phyloP scores from a whole-genome alignment of 345 rosid species.

The Psidium friedrichsthalianum region DNA sequence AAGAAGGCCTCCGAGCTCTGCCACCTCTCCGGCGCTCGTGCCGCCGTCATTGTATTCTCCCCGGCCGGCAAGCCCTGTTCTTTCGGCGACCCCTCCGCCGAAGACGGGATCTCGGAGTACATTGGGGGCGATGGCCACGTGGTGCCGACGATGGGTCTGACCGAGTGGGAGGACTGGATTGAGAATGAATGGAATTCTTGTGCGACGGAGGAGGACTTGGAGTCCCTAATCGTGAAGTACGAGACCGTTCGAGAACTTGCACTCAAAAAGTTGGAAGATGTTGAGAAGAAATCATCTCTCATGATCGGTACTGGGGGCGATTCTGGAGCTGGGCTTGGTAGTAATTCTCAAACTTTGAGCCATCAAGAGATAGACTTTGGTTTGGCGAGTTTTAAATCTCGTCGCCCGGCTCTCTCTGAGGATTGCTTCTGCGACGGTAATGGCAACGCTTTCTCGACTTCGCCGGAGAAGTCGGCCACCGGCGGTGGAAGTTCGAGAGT shows the following conservation, averaged over 20 bases:
- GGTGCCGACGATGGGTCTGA: neutral
- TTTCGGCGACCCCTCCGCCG: neutral
- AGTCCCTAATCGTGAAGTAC: neutral
- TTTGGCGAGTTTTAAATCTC: no score
- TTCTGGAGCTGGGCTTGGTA: no score
- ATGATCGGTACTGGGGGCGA: no score
- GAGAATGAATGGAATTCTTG: neutral
- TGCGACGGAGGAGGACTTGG: no score
- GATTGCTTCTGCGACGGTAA: neutral
- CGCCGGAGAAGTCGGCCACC: no score
- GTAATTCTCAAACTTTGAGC: no score
- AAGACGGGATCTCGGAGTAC: no score
- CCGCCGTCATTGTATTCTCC: neutral
- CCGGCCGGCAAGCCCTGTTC: neutral
- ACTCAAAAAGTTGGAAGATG: accelerated
- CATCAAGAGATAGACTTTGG: no score
- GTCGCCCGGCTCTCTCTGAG: no score
- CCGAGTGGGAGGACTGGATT: neutral
- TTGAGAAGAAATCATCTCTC: neutral
- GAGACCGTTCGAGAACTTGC: no score
- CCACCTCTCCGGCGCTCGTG: neutral
- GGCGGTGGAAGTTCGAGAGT: no score
- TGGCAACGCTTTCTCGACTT: neutral
- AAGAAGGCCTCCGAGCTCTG: neutral
- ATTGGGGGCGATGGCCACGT: neutral